Percentiles rank a stretch among this genome's conserved stretches.
Evolutionary conservation across 1,284 basidiomycete species (phyloP).

Genomic region (Uromyces viciae-fabae): DNA sequence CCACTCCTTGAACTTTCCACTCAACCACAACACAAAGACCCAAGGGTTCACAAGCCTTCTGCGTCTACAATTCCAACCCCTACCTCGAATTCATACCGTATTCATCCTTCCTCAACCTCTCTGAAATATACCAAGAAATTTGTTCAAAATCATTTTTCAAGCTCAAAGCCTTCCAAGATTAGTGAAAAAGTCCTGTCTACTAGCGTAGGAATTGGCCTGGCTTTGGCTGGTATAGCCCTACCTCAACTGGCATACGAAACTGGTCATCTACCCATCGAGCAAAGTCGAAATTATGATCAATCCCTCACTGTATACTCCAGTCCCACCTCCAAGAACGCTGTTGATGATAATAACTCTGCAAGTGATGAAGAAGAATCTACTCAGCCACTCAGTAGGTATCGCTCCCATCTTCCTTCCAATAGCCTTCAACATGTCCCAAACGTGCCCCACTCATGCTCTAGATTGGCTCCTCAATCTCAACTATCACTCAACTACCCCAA

Average conservation of each 20-base stretch:
- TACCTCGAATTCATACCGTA: constrained; percentile 52
- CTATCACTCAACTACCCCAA: neutral
- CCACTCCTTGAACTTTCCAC: constrained; percentile 58
- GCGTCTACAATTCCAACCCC: constrained; percentile 50
- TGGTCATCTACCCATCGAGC: constrained; percentile 81
- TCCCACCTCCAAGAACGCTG: constrained; percentile 22
- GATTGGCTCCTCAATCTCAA: neutral
- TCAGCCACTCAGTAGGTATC: neutral
- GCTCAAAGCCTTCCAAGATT: constrained; percentile 46
- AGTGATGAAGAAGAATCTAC: constrained; percentile 48
- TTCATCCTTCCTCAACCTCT: constrained; percentile 56
- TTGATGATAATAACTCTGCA: constrained; percentile 48
- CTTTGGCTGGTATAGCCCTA: constrained; percentile 73
- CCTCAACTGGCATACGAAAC: constrained; percentile 68
- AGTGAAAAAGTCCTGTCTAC: constrained; percentile 56
- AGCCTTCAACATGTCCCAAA: neutral
- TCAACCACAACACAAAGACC: constrained; percentile 16
- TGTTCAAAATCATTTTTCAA: constrained; percentile 57
- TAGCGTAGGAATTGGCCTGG: constrained; percentile 77
- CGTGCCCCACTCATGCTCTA: neutral
- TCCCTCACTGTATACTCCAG: constrained; percentile 21
- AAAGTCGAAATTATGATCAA: constrained; percentile 66
- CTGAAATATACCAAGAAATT: constrained; percentile 67
- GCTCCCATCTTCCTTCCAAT: neutral
- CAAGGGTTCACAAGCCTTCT: constrained; percentile 21